phyloP scores from a whole-genome alignment of 1,139 yeast genomes.

The Suhomyces atakaporum region DNA sequence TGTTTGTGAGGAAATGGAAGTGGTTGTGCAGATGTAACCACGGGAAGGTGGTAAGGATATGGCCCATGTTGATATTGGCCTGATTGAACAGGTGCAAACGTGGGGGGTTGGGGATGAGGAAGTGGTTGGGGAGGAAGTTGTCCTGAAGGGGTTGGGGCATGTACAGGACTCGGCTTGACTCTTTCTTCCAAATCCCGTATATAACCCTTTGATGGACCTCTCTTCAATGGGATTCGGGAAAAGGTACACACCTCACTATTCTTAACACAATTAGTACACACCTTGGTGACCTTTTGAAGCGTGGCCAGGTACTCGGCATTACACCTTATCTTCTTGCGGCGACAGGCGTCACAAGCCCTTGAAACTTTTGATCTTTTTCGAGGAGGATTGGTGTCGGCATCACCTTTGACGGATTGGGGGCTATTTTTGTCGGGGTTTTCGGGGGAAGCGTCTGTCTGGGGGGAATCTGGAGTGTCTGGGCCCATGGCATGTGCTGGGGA shows the following conservation, averaged over 20 bases:
- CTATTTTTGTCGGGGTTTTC: neutral
- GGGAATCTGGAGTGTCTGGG: too few relatives aligned
- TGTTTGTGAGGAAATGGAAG: slow-evolving; percentile 22
- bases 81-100: neutral
- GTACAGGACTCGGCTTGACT: slow-evolving; percentile 13
- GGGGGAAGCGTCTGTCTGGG: slow-evolving; percentile 1
- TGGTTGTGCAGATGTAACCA: slow-evolving; percentile 13
- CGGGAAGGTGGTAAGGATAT: neutral
- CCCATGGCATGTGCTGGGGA: too few relatives aligned
- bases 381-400: slow-evolving; percentile 26
- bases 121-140: too few relatives aligned
- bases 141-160: neutral
- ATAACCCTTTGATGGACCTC: slow-evolving; percentile 80
- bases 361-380: slow-evolving; percentile 67
- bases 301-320: slow-evolving; percentile 53
- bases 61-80: neutral
- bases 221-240: slow-evolving; percentile 66
- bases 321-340: slow-evolving; percentile 64
- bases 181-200: slow-evolving; percentile 46
- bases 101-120: slow-evolving; percentile 2
- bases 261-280: slow-evolving; percentile 60
- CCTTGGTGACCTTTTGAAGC: slow-evolving; percentile 46
- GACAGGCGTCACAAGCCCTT: slow-evolving; percentile 68
- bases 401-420: neutral
- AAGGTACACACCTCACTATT: slow-evolving; percentile 59